These are phyloP conservation scores for Spergularia marina DNA, from an alignment of 148 eudicot genomes.

Conservation along the genomic window DNA sequence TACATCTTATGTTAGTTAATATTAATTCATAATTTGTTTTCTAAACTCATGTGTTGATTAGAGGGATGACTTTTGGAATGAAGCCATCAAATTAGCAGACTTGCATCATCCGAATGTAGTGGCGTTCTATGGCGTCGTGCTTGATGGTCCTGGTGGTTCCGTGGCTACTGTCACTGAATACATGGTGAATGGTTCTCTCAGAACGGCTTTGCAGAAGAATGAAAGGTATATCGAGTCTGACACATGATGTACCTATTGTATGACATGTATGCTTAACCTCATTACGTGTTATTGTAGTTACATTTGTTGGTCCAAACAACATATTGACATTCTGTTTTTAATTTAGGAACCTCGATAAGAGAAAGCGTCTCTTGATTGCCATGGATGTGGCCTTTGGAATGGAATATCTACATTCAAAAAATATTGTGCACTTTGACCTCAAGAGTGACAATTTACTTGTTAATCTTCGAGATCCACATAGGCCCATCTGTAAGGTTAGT, in stretches of 20 bases:
- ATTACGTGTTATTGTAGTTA: neutral
- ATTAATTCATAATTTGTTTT: neutral
- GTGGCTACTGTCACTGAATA: constrained; percentile 98
- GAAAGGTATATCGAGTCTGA: constrained; percentile 52
- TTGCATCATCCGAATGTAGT: constrained; percentile 98
- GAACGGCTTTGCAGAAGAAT: constrained; percentile 81
- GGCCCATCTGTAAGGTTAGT: constrained; percentile 96
- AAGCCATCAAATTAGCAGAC: constrained; percentile 88
- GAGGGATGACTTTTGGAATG: constrained; percentile 97
- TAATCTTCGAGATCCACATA: constrained; percentile 93
- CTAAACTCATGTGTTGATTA: constrained; percentile 18
- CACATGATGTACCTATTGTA: neutral
- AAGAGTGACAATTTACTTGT: constrained; percentile 97
- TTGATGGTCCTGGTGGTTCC: constrained; percentile 91
- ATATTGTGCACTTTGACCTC: constrained; percentile 93
- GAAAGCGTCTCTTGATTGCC: constrained; percentile 82
- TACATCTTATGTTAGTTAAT: constrained; percentile 8
- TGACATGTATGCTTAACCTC: neutral
- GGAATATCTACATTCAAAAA: constrained; percentile 94
- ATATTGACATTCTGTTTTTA: constrained; percentile 1
- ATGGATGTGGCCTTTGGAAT: constrained; percentile 98
- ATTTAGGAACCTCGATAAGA: constrained; percentile 75
- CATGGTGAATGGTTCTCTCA: constrained; percentile 95
- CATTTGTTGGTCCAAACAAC: neutral
- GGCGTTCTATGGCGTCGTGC: constrained; percentile 93